Conservation (phyloP, 371 early-diverging fungal genomes). For the Apophysomyces variabilis region DNA sequence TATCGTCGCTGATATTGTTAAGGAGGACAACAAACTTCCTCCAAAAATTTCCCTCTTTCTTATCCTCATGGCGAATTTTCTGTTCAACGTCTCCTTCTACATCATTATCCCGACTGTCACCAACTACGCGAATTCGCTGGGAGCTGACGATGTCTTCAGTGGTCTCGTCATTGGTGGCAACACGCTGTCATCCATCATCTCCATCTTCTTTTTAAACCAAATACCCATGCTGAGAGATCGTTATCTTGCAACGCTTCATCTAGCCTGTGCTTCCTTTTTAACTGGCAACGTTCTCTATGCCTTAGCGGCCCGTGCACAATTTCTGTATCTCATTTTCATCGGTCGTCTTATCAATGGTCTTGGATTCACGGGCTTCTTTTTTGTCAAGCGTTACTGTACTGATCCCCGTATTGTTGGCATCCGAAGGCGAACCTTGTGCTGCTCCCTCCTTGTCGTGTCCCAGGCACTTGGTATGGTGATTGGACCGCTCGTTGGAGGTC, state of each 20-base stretch:
- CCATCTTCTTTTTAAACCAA: conserved; percentile 5
- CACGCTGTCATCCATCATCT: neutral
- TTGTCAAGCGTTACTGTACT: conserved; percentile 6
- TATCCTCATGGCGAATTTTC: neutral
- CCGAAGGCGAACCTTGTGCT: conserved; percentile 2
- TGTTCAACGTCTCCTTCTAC: conserved; percentile 6
- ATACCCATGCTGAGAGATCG: neutral
- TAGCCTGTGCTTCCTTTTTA: conserved; percentile 1
- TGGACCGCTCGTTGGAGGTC: neutral
- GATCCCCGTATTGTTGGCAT: conserved; percentile 5
- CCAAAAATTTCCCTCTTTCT: conserved; percentile 5
- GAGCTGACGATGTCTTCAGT: conserved; percentile 9
- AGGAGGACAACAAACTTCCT: conserved; percentile 4
- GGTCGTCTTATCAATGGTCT: conserved; percentile 1
- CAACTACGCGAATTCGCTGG: conserved; percentile 3
- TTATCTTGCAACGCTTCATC: conserved; percentile 3
- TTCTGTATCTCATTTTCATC: conserved; percentile 1
- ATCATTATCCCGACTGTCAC: neutral
- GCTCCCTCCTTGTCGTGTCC: neutral
- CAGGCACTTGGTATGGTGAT: conserved; percentile 2
- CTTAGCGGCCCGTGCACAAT: neutral
- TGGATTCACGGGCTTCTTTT: neutral
- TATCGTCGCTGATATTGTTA: neutral
- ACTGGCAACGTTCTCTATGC: neutral
- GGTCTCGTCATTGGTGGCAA: conserved; percentile 8